These are phyloP conservation scores for Colletotrichum eleusines DNA, from an alignment of 2,329 filamentous ascomycete species.

Conservation along the genomic window DNA sequence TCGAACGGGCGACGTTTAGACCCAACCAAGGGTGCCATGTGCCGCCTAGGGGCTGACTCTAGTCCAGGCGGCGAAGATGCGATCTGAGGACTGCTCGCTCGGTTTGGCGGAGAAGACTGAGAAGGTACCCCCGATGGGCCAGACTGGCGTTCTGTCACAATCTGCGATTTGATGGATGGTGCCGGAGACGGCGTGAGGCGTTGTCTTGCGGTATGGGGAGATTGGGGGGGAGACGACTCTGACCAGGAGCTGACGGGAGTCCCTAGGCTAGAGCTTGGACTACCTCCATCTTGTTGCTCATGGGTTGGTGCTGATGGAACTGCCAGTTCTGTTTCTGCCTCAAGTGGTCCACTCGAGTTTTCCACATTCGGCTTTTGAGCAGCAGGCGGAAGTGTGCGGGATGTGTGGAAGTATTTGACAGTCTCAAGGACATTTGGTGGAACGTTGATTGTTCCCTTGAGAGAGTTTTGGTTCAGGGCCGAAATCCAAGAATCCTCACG, in stretches of 20 bases:
- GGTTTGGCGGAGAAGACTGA: conserved; percentile 34
- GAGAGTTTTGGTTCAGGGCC: conserved; percentile 43
- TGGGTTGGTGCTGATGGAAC: neutral
- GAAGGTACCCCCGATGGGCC: conserved; percentile 7
- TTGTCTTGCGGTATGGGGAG: neutral
- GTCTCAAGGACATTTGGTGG: conserved; percentile 53
- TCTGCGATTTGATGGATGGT: conserved; percentile 34
- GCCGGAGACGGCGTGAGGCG: conserved; percentile 7
- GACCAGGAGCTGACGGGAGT: conserved; percentile 43
- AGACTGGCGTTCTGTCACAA: conserved; percentile 16
- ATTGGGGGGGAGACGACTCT: conserved; percentile 39
- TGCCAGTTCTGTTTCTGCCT: neutral
- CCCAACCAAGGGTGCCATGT: neutral
- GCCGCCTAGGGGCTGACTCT: conserved; percentile 1
- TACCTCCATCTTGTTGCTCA: neutral
- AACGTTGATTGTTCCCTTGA: conserved; percentile 49
- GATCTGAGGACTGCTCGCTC: conserved; percentile 31
- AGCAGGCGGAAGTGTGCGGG: conserved; percentile 34
- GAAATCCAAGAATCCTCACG: conserved; percentile 53
- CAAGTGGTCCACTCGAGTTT: conserved; percentile 1
- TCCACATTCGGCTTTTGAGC: conserved; percentile 31
- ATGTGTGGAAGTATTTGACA: conserved; percentile 44
- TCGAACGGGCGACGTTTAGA: conserved; percentile 25
- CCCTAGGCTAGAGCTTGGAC: neutral
- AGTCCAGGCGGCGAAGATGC: conserved; percentile 24